Evolutionary conservation across 441 rosid genomes (phyloP).

Genomic region (Populus hybrid): DNA sequence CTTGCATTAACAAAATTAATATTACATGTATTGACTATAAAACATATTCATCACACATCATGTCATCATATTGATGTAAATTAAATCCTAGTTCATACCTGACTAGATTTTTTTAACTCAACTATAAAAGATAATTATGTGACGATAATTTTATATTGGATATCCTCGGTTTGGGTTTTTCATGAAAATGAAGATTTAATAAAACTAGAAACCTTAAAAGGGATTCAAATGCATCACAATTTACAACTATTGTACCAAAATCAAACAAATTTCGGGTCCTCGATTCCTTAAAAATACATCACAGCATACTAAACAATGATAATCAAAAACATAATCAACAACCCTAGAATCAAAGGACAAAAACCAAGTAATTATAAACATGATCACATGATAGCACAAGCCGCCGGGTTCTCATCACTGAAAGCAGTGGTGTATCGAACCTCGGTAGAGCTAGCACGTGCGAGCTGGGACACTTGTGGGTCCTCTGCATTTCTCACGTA

Average conservation of each 20-base stretch:
- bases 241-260: neutral
- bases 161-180: neutral
- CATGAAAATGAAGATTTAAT: too few species aligned
- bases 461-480: slow-evolving; percentile 53
- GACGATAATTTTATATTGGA: neutral
- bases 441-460: slow-evolving; percentile 94
- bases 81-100: neutral
- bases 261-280: neutral
- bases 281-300: neutral
- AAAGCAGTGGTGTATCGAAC: slow-evolving; percentile 92
- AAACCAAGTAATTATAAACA: too few species aligned
- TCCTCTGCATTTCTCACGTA: slow-evolving; percentile 67
- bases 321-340: neutral
- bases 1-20: too few species aligned
- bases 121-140: neutral
- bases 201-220: too few species aligned
- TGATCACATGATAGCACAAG: slow-evolving; percentile 71
- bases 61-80: too few species aligned
- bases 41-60: too few species aligned
- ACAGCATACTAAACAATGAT: neutral
- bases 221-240: neutral
- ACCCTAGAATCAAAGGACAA: neutral
- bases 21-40: too few species aligned
- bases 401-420: slow-evolving; percentile 77
- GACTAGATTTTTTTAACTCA: neutral